phyloP scores from a whole-genome alignment of 331 rosid species.

The Stylosanthes scabra region DNA sequence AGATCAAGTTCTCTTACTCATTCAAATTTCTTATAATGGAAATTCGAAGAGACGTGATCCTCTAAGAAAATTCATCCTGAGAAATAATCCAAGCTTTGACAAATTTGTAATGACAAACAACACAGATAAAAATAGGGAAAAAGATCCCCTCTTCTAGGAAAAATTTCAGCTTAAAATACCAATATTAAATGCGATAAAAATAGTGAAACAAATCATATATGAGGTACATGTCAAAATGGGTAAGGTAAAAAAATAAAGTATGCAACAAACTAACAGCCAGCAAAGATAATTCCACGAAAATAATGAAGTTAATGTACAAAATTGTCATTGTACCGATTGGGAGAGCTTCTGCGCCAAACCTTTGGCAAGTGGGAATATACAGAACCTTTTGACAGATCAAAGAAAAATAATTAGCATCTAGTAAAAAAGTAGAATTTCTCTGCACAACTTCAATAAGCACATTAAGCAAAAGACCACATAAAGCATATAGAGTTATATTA shows the following conservation, averaged over 20 bases:
- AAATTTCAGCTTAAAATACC: background rate
- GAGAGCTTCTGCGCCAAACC: conserved; percentile 58
- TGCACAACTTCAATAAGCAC: conserved; percentile 24
- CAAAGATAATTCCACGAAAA: background rate
- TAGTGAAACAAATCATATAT: background rate
- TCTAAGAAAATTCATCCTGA: background rate
- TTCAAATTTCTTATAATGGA: conserved; percentile 2
- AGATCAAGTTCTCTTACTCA: conserved; percentile 12
- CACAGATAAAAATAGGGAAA: conserved; percentile 4
- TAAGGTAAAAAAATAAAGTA: conserved; percentile 16
- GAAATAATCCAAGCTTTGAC: too few relatives aligned
- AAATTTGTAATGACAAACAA: background rate
- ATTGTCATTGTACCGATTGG: conserved; percentile 59
- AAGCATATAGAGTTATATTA: background rate
- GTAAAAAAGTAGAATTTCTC: background rate
- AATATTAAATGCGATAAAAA: conserved; percentile 7
- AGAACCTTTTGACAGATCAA: conserved; percentile 60
- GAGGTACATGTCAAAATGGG: conserved; percentile 28
- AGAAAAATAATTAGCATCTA: conserved; percentile 20
- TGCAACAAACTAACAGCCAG: conserved; percentile 17
- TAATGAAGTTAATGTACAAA: conserved; percentile 13
- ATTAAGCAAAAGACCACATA: background rate
- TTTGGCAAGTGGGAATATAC: conserved; percentile 70
- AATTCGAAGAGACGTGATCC: background rate
- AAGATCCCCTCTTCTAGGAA: background rate